phyloP scores from a whole-genome alignment of 2,329 filamentous ascomycete genomes.

The Davidsoniella neocaledoniae region DNA sequence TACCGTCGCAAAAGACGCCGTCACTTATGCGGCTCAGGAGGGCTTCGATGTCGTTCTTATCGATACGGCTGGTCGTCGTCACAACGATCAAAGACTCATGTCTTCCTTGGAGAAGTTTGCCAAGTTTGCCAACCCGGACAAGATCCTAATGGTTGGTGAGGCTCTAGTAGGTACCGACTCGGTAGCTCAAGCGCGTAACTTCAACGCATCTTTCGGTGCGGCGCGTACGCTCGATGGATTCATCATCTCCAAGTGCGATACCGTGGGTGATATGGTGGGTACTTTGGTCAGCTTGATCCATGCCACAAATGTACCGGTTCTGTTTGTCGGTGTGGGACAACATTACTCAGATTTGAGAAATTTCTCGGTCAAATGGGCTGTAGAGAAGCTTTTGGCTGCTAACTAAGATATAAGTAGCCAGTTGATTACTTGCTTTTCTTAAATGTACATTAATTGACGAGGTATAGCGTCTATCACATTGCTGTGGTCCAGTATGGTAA shows the following conservation, averaged over 20 bases:
- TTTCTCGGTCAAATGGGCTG: constrained; percentile 53
- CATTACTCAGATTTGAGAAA: constrained; percentile 53
- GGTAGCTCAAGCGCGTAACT: constrained; percentile 89
- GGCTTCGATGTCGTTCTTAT: constrained; percentile 89
- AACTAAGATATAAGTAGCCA: not conserved
- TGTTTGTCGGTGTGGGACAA: constrained; percentile 68
- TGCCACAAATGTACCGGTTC: constrained; percentile 86
- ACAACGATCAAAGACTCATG: constrained; percentile 95
- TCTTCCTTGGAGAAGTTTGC: constrained; percentile 93
- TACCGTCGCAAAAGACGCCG: constrained; percentile 84
- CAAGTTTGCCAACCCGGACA: constrained; percentile 88
- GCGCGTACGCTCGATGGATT: constrained; percentile 78
- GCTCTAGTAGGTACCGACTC: constrained; percentile 91
- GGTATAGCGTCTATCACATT: no score
- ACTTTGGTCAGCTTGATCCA: constrained; percentile 95
- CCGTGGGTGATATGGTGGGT: constrained; percentile 96
- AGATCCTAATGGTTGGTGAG: constrained; percentile 88
- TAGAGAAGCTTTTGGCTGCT: constrained; percentile 39
- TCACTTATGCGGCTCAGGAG: constrained; percentile 57
- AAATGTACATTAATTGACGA: constrained; percentile 1
- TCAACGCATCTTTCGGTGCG: constrained; percentile 79
- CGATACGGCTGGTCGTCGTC: constrained; percentile 83
- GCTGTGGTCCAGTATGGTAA: no score
- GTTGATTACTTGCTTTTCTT: not conserved
- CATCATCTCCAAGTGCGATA: constrained; percentile 97